Evolutionary conservation across 805 yeast species (phyloP), one percentile per base, ranked within the genome.

Genomic region (Blastobotrys mokoenaii): DNA sequence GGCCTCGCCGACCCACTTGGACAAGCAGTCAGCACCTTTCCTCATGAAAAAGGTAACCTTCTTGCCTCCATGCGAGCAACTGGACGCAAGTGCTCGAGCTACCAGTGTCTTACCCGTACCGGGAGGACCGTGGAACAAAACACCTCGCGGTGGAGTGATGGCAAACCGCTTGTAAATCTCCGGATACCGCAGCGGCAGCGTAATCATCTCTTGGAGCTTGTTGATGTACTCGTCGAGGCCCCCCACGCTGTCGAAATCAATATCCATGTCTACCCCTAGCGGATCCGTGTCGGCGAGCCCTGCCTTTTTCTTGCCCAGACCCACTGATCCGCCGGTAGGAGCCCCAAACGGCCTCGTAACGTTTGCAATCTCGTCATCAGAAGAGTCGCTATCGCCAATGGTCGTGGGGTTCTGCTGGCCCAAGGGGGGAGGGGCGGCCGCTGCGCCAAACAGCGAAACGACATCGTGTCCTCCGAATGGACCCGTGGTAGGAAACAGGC

Each of bases 1-100:
- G 4, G 97, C 97, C 64, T 93, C 98, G 57, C 98, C 98, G 2
- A 93, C 97, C 98, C 98, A 93, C 67, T 93, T 93, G 38, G 96
- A 85, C 55, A 93, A 69, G 60, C 95, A 84, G 63, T 93, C 98
- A 0, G 98, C 97, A 52, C 98, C 99, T 62, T 93, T 93, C 51
- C 99, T 71, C 98, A 93, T 93, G 65, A 88, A 93, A 59, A 93
- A 93, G 0, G 98, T 88, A 47, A 93, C 88, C 54, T 93, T 90
- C 49, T 82, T 72, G 11, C 81, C 80, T 14, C 84, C 80, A 0
- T 94, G 78, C 0, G 96, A 84, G 56, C 96, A 88, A 52, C 95
- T 84, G 0, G 97, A 93, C 1, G 98, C 98, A 43, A 93, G 69
- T 0, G 98, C 98, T 48, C 98, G 70, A 0, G 98, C 98, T 96